Evolutionary conservation across 2,329 filamentous ascomycete species (phyloP).

Genomic region (Periconia digitata): DNA sequence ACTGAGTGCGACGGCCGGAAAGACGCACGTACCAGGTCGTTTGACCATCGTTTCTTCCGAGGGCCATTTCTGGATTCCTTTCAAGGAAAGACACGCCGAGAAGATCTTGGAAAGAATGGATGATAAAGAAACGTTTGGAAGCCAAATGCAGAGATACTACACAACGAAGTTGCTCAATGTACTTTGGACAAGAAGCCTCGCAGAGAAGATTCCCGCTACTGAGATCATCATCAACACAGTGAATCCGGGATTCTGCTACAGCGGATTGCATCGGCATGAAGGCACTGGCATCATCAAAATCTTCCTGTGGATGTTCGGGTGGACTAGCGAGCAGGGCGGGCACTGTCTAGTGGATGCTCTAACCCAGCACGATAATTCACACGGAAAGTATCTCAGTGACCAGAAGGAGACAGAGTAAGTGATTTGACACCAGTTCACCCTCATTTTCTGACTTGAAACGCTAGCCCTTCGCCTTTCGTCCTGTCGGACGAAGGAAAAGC

Average conservation of each 20-base stretch:
- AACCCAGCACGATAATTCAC: slow-evolving; percentile 9
- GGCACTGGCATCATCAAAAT: slow-evolving; percentile 9
- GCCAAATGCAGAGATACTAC: slow-evolving; percentile 15
- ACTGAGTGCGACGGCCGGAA: slow-evolving; percentile 40
- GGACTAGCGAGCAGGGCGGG: slow-evolving; percentile 16
- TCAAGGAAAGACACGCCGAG: slow-evolving; percentile 14
- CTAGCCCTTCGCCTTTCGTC: slow-evolving; percentile 18
- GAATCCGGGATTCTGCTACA: slow-evolving; percentile 23
- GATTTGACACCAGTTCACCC: neutral
- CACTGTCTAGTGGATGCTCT: slow-evolving; percentile 15
- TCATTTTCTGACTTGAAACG: neutral
- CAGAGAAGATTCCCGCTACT: slow-evolving; percentile 1
- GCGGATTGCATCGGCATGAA: slow-evolving; percentile 16
- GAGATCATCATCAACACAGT: slow-evolving; percentile 20
- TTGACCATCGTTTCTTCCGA: slow-evolving; percentile 51
- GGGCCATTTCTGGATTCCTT: slow-evolving; percentile 20
- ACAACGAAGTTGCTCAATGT: slow-evolving; percentile 21
- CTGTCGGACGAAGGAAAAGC: slow-evolving; percentile 33
- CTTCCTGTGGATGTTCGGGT: slow-evolving; percentile 12
- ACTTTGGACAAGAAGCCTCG: slow-evolving; percentile 17
- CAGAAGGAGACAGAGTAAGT: slow-evolving; percentile 16
- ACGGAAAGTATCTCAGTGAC: slow-evolving; percentile 21
- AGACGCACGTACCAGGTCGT: slow-evolving; percentile 36
- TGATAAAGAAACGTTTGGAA: slow-evolving; percentile 12
- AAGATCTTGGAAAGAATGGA: slow-evolving; percentile 18